These are phyloP conservation scores for Candida rishiriensis DNA, from an alignment of 805 yeast species.

Conservation along the genomic window DNA sequence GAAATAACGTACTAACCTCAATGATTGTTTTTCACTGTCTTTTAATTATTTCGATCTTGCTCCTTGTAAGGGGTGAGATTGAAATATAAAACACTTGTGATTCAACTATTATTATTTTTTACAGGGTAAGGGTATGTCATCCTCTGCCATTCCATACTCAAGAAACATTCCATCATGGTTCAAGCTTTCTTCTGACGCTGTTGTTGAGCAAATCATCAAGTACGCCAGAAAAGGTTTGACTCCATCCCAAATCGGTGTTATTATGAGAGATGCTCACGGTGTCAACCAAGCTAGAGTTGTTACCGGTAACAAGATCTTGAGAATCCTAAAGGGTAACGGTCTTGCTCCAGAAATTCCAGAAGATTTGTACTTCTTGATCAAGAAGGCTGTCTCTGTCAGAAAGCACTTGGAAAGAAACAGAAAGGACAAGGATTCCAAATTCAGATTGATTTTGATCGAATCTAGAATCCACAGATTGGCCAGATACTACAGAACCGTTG, in stretches of 20 bases:
- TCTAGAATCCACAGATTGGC: conserved; percentile 99
- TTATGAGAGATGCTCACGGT: conserved; percentile 99
- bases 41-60: conserved; percentile 2
- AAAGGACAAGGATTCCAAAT: conserved; percentile 99
- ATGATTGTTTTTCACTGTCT: conserved; percentile 7
- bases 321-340: conserved; percentile 99
- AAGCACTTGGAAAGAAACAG: conserved; percentile 99
- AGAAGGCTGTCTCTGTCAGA: conserved; percentile 99
- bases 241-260: conserved; percentile 99
- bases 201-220: conserved; percentile 97
- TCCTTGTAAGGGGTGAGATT: too few species aligned
- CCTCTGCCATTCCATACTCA: conserved; percentile 98
- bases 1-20: conserved; percentile 38
- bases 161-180: conserved; percentile 99
- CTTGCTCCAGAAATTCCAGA: conserved; percentile 99
- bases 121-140: conserved; percentile 98
- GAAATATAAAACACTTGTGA: too few species aligned
- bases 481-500: conserved; percentile 99
- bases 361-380: conserved; percentile 97
- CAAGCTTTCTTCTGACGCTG: conserved; percentile 92
- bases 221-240: conserved; percentile 99
- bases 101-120: too few species aligned
- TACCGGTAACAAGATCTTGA: conserved; percentile 99
- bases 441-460: conserved; percentile 99
- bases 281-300: conserved; percentile 95